Conservation (phyloP, 2,329 filamentous ascomycete species). For the Claviceps quebecensis region DNA sequence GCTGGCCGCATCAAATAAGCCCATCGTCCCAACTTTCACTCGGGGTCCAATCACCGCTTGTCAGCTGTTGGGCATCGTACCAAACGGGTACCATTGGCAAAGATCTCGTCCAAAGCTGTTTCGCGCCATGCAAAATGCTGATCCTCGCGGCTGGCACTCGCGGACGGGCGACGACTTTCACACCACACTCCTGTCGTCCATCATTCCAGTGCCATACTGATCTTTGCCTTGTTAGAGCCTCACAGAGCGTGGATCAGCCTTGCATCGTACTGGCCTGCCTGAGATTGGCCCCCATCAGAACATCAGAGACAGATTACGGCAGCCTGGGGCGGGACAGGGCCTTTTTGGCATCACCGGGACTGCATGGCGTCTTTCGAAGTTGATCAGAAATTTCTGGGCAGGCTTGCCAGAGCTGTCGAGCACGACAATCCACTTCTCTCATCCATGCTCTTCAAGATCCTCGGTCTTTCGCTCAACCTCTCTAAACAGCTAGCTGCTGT, state of each 20-base stretch:
- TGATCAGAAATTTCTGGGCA: constrained; percentile 92
- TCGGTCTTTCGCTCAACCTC: constrained; percentile 80
- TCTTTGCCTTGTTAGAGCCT: neutral
- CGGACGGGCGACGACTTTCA: neutral
- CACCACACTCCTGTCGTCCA: neutral
- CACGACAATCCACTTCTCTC: constrained; percentile 67
- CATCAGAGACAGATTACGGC: neutral
- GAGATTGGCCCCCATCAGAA: neutral
- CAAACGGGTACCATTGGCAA: neutral
- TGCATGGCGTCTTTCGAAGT: constrained; percentile 91
- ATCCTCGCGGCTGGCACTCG: neutral
- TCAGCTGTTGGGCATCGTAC: constrained; percentile 4
- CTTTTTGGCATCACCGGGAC: constrained; percentile 1
- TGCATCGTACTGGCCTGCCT: neutral
- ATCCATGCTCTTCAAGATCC: constrained; percentile 73
- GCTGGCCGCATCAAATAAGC: neutral
- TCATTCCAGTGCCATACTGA: neutral
- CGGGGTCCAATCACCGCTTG: constrained; percentile 4
- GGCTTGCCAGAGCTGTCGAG: constrained; percentile 68
- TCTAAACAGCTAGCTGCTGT: constrained; percentile 72
- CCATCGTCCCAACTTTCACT: neutral
- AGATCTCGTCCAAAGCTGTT: neutral
- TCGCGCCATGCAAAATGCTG: neutral
- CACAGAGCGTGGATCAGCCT: neutral
- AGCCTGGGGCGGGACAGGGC: constrained; percentile 1